A percentile compares a stretch with the other conserved stretches of the same genome.
Conservation (phyloP, 2,329 filamentous ascomycete genomes). For the Polychaeton citri region DNA sequence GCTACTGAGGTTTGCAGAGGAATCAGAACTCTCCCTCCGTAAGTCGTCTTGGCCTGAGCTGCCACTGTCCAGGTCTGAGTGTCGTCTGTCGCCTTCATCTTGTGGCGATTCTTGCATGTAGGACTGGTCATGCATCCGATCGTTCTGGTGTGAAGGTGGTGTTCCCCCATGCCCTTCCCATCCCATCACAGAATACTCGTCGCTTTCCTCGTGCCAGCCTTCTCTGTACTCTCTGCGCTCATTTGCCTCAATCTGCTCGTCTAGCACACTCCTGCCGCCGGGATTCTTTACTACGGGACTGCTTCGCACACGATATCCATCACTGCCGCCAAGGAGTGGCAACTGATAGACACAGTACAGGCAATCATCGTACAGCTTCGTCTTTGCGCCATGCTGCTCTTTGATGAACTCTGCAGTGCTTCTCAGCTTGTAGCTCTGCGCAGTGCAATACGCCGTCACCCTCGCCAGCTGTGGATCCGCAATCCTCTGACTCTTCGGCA, state of each 20-base stretch:
- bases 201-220: constrained; percentile 76
- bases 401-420: constrained; percentile 79
- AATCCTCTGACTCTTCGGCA: constrained; percentile 76
- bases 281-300: constrained; percentile 86
- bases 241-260: constrained; percentile 91
- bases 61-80: constrained; percentile 2
- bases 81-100: background rate
- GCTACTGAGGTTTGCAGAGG: constrained; percentile 22
- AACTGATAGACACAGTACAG: constrained; percentile 91
- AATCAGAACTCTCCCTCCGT: constrained; percentile 15
- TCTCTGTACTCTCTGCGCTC: constrained; percentile 82
- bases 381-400: constrained; percentile 76
- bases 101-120: background rate
- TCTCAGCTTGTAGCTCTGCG: constrained; percentile 82
- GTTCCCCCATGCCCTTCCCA: constrained; percentile 7
- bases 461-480: constrained; percentile 64
- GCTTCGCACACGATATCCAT: constrained; percentile 79
- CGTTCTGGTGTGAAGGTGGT: constrained; percentile 2
- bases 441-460: constrained; percentile 91
- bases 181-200: constrained; percentile 36
- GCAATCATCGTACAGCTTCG: constrained; percentile 96
- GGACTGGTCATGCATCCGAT: constrained; percentile 3
- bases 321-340: constrained; percentile 69
- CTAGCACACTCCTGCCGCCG: constrained; percentile 80
- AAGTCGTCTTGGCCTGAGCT: constrained; percentile 1